phyloP scores from a whole-genome alignment of 2,329 filamentous ascomycete species.

The Claviceps sp. region DNA sequence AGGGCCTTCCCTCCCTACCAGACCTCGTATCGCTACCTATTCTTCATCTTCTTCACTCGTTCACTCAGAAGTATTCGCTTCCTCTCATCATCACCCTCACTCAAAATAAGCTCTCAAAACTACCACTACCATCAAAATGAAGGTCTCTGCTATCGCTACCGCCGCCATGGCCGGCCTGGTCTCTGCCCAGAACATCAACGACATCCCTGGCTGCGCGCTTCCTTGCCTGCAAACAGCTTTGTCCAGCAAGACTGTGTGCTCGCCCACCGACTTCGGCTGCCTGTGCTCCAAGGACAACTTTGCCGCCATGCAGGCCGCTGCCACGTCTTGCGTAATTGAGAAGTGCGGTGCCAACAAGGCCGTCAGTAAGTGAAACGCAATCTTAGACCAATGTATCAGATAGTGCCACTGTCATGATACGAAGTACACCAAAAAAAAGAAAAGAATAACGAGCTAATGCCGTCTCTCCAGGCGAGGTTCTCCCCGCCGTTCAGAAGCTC shows the following conservation, averaged over 20 bases:
- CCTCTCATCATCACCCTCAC: background rate
- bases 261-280: conserved; percentile 20
- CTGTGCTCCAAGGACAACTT: conserved; percentile 19
- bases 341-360: conserved; percentile 24
- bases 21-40: background rate
- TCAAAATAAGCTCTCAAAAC: background rate
- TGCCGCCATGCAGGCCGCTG: conserved; percentile 16
- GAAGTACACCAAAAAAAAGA: background rate
- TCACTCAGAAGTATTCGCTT: background rate
- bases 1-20: conserved; percentile 7
- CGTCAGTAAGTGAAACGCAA: conserved; percentile 20
- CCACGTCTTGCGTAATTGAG: conserved; percentile 22
- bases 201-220: conserved; percentile 26
- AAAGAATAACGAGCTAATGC: background rate
- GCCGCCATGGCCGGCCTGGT: conserved; percentile 21
- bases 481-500: conserved; percentile 23
- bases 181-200: conserved; percentile 19
- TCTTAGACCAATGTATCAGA: too few relatives aligned
- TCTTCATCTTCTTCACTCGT: background rate
- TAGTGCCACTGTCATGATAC: too few relatives aligned
- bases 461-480: conserved; percentile 20
- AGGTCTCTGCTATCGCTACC: conserved; percentile 21
- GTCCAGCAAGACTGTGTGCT: conserved; percentile 18
- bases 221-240: conserved; percentile 22
- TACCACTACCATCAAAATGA: conserved; percentile 18